A percentile compares a stretch with the other conserved stretches of the same genome.
Evolutionary conservation across 2,329 filamentous ascomycete genomes (phyloP).

Genomic region (Alternaria brassicicola): DNA sequence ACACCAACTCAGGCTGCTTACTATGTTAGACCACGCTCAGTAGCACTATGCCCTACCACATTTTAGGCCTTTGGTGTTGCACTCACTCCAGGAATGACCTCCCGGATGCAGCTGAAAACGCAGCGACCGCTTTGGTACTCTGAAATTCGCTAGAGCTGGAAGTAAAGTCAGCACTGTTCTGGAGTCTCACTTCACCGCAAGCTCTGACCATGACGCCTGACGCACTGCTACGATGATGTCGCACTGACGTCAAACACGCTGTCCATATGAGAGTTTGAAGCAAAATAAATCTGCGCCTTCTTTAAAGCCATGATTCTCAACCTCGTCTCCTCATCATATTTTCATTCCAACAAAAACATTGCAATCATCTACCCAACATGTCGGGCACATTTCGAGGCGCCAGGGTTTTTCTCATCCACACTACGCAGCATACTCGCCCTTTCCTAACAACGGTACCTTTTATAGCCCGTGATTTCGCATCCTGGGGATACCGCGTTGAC

Average conservation of each 20-base stretch:
- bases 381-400: neutral
- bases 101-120: neutral
- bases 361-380: neutral
- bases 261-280: neutral
- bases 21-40: neutral
- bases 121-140: neutral
- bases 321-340: neutral
- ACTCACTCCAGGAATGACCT: neutral
- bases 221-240: neutral
- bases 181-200: neutral
- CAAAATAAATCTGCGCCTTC: neutral
- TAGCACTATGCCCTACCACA: neutral
- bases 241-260: neutral
- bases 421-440: constrained; percentile 6
- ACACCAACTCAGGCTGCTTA: neutral
- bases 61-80: neutral
- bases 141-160: neutral
- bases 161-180: neutral
- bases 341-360: neutral
- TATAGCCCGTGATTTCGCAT: constrained; percentile 23
- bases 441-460: constrained; percentile 23
- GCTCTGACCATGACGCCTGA: neutral
- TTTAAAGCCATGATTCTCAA: neutral
- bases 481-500: constrained; percentile 24
- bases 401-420: constrained; percentile 20